These are phyloP conservation scores for Eustoma russellianum DNA, from an alignment of 257 asterid genomes.

Conservation along the genomic window DNA sequence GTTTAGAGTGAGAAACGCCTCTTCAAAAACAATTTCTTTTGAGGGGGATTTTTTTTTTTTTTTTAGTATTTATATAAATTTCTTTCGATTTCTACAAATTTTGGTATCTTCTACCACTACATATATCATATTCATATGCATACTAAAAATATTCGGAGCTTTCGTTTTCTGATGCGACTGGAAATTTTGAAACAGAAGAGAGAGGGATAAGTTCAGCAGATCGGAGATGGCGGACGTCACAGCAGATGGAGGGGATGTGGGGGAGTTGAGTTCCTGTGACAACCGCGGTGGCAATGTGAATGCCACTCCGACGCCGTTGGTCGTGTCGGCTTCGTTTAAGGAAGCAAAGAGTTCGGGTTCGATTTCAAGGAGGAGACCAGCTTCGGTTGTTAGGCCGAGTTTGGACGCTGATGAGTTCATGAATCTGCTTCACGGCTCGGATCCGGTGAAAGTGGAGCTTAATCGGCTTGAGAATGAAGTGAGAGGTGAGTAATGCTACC, in stretches of 20 bases:
- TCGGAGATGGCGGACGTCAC: conserved; percentile 84
- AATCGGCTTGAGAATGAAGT: conserved; percentile 97
- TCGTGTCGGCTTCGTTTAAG: conserved; percentile 73
- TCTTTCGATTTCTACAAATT: too few species aligned
- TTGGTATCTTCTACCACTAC: too few species aligned
- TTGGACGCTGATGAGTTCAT: conserved; percentile 92
- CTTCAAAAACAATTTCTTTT: too few species aligned
- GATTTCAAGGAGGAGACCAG: conserved; percentile 42
- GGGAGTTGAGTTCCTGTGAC: conserved; percentile 22
- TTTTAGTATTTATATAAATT: too few species aligned
- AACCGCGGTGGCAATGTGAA: conserved; percentile 10
- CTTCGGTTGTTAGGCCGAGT: conserved; percentile 65
- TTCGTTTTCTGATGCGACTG: conserved; percentile 17
- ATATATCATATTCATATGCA: too few species aligned
- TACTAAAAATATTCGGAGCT: too few species aligned
- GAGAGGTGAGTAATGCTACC: conserved; percentile 71
- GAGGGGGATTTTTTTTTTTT: too few species aligned
- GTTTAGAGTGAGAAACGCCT: too few species aligned
- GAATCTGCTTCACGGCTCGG: conserved; percentile 96
- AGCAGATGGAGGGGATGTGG: conserved; percentile 59
- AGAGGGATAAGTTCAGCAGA: conserved; percentile 23
- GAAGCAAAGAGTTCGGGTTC: conserved; percentile 57
- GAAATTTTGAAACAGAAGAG: conserved; percentile 2
- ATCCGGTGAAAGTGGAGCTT: conserved; percentile 99
- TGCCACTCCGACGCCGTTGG: conserved; percentile 20